Conservation (phyloP, 2,329 filamentous ascomycete genomes). For the Teratosphaeriaceae sp. region DNA sequence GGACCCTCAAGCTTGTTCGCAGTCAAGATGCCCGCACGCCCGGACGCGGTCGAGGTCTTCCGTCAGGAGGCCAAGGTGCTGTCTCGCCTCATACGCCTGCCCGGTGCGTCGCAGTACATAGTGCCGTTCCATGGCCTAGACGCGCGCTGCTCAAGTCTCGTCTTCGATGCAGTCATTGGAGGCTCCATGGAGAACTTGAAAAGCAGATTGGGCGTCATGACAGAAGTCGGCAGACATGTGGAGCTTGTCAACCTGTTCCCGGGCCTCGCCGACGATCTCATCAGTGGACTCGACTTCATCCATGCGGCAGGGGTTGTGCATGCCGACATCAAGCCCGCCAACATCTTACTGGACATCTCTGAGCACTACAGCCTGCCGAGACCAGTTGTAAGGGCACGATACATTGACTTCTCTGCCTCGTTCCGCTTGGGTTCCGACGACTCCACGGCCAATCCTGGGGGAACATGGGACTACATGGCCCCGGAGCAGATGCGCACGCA, state of each 20-base stretch:
- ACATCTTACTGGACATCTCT: slow-evolving; percentile 35
- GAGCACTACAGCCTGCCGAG: slow-evolving; percentile 15
- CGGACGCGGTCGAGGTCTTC: slow-evolving; percentile 29
- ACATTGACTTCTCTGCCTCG: slow-evolving; percentile 40
- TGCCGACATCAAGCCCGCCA: slow-evolving; percentile 44
- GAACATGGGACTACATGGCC: slow-evolving; percentile 43
- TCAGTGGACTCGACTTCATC: slow-evolving; percentile 38
- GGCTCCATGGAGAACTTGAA: slow-evolving; percentile 26
- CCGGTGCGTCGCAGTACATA: slow-evolving; percentile 19
- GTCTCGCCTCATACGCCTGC: slow-evolving; percentile 22
- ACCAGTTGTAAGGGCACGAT: slow-evolving; percentile 25
- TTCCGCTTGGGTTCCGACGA: slow-evolving; percentile 21
- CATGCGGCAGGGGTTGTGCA: slow-evolving; percentile 34
- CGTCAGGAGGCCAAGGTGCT: slow-evolving; percentile 29
- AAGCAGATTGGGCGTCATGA: slow-evolving; percentile 23
- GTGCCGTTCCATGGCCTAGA: slow-evolving; percentile 31
- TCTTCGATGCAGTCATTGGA: slow-evolving; percentile 29
- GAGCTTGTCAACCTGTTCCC: slow-evolving; percentile 35
- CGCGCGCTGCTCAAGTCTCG: slow-evolving; percentile 20
- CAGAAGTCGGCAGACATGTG: slow-evolving; percentile 28
- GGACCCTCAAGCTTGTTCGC: slow-evolving; percentile 20
- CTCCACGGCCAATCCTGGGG: slow-evolving; percentile 28
- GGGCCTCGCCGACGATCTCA: slow-evolving; percentile 32
- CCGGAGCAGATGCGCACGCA: slow-evolving; percentile 27
- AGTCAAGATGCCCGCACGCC: slow-evolving; percentile 27